Evolutionary conservation across 306 rosid species (phyloP).

Genomic region (Glycine tomentella): DNA sequence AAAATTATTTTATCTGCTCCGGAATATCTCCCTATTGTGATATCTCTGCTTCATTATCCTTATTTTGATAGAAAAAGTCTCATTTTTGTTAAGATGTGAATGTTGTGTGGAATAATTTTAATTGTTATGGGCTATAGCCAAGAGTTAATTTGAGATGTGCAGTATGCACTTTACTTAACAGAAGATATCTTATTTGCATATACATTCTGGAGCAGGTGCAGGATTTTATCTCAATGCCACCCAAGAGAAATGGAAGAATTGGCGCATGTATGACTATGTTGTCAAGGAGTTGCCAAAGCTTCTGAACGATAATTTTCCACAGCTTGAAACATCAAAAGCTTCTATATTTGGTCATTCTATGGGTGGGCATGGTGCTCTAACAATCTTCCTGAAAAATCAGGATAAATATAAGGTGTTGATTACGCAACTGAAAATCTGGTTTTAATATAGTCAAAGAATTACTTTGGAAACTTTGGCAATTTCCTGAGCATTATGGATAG

Average conservation of each 20-base stretch:
- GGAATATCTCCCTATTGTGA: background rate
- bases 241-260: constrained; percentile 96
- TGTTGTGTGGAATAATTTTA: constrained; percentile 21
- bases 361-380: constrained; percentile 98
- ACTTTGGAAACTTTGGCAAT: background rate
- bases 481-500: constrained; percentile 23
- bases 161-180: constrained; percentile 15
- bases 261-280: constrained; percentile 97
- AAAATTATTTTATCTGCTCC: background rate
- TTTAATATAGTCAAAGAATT: background rate
- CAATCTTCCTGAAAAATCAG: constrained; percentile 80
- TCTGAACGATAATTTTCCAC: constrained; percentile 73
- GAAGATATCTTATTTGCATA: constrained; percentile 10
- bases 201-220: constrained; percentile 69
- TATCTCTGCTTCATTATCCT: background rate
- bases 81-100: background rate
- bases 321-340: constrained; percentile 82
- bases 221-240: constrained; percentile 96
- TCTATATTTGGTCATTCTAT: constrained; percentile 94
- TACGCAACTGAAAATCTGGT: constrained; percentile 29
- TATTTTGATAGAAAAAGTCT: background rate
- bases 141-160: constrained; percentile 33
- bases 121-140: constrained; percentile 11
- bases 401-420: constrained; percentile 84
- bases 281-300: constrained; percentile 88